Base-by-base conservation (phyloP, 2,329 filamentous ascomycete genomes). In the Diaporthe capsici region DNA sequence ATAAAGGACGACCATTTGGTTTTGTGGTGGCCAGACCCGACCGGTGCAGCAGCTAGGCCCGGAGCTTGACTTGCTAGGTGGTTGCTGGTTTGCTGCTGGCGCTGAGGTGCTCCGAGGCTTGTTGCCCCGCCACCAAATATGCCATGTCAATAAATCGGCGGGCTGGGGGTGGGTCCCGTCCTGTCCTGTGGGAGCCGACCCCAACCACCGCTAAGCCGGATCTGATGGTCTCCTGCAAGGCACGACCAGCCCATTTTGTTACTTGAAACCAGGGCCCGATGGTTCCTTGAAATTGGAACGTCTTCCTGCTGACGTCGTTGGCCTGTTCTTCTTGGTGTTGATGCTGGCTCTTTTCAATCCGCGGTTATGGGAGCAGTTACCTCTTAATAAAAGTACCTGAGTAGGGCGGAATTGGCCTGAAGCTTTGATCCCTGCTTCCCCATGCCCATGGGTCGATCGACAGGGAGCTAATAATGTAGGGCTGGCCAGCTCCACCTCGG, bases 141-240 rank as follows among this genome's bases (percentile, higher is more conserved):
- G 58, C 34, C 49, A 55, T 73, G 71, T 73, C 71, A 65, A 73
- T 73, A 73, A 73, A 73, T 73, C 34, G 71, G 71, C 71, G 71
- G 63, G 73, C 73, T 75, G 73, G 71, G 67, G 68, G 58, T 65
- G 71, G 71, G 51, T 65, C 71, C 37, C 12, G 31, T 31, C 28
- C 28, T 31, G 4, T 63, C 37, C 31, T 63, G 58, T 39, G 37
- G 53, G 68, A 15, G 68, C 57, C 25, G 37, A 39, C 37, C 58
- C 71, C 71, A 73, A 73, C 71, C 71, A 73, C 71, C 71, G 71
- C 71, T 73, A 73, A 73, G 53, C 71, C 49, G 20, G 3, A 65
- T 73, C 49, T 57, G 71, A 65, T 7, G 7, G 44, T 49, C 17
- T 68, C 31, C 65, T 70, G 65, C 65, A 51, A 70, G 65, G 65